Evolutionary conservation across 208 protist species (phyloP).

Genomic region (Phytomonas sp.): DNA sequence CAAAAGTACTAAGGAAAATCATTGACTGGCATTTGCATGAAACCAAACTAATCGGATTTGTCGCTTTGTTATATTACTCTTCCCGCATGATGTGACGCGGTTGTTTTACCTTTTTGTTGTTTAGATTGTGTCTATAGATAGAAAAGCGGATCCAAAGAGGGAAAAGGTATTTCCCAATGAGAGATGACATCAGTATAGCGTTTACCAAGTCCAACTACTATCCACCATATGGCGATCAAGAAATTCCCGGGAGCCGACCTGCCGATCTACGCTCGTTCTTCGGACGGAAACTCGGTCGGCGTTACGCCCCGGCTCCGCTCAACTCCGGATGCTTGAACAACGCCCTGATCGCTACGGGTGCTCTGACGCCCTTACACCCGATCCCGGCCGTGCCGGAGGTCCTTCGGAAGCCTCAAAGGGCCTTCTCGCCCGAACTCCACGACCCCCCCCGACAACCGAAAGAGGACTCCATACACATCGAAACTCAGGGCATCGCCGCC

Average conservation of each 20-base stretch:
- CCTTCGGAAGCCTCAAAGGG: not conserved
- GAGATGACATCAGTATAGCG: slow-evolving; percentile 47
- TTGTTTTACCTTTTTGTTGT: slow-evolving; percentile 13
- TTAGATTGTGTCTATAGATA: slow-evolving; percentile 4
- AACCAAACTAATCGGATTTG: not conserved
- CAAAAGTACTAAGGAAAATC: not conserved
- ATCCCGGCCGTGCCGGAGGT: not conserved
- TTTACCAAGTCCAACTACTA: slow-evolving; percentile 65
- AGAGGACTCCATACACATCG: not conserved
- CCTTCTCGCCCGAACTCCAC: not conserved
- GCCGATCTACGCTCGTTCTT: slow-evolving; percentile 23
- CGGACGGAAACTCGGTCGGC: slow-evolving; percentile 24
- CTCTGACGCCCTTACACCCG: not conserved
- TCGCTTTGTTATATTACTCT: slow-evolving; percentile 10
- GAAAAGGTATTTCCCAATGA: not conserved
- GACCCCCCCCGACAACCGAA: not conserved
- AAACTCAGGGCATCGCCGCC: not conserved
- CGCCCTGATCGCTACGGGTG: slow-evolving; percentile 27
- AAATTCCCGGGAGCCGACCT: slow-evolving; percentile 57
- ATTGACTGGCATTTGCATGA: not conserved
- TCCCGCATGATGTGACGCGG: slow-evolving; percentile 8
- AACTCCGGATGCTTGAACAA: slow-evolving; percentile 30
- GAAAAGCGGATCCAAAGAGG: not conserved
- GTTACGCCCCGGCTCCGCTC: slow-evolving; percentile 33
- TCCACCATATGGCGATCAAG: slow-evolving; percentile 56